These are phyloP conservation scores for Casaregolazyma lundiana DNA, from an alignment of 1,139 yeast genomes.

Conservation along the genomic window DNA sequence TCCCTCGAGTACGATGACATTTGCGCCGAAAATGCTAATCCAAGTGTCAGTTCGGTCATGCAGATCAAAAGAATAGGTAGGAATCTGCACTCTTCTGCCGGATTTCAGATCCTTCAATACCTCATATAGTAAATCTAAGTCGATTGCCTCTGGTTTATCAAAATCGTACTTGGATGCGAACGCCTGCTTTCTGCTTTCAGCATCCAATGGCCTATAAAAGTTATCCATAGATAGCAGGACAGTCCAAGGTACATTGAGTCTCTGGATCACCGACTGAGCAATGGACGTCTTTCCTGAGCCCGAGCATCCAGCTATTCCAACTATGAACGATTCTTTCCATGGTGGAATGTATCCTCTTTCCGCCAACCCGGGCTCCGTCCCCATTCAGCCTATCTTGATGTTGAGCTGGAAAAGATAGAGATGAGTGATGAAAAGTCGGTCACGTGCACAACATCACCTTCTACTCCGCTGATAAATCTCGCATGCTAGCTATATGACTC, in stretches of 20 bases:
- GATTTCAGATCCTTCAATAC: slow-evolving; percentile 62
- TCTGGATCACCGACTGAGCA: slow-evolving; percentile 74
- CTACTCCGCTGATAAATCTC: too few species aligned
- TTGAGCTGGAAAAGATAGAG: too few species aligned
- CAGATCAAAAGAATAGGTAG: slow-evolving; percentile 74
- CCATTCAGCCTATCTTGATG: not conserved
- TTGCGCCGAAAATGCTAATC: slow-evolving; percentile 86
- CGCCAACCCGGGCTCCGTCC: slow-evolving; percentile 16
- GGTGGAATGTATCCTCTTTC: slow-evolving; percentile 54
- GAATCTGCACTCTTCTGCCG: slow-evolving; percentile 63
- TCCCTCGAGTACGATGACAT: slow-evolving; percentile 88
- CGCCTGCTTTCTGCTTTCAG: slow-evolving; percentile 60
- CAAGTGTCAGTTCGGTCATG: slow-evolving; percentile 70
- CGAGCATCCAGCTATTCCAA: slow-evolving; percentile 91
- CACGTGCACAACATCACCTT: too few species aligned
- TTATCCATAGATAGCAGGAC: slow-evolving; percentile 88
- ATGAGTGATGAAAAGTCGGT: not conserved
- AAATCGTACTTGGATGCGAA: slow-evolving; percentile 70
- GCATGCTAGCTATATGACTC: not conserved
- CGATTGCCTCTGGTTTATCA: slow-evolving; percentile 80
- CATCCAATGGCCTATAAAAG: slow-evolving; percentile 70
- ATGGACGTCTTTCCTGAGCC: slow-evolving; percentile 96
- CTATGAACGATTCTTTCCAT: slow-evolving; percentile 92
- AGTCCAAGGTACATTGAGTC: slow-evolving; percentile 81
- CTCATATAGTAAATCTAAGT: slow-evolving; percentile 63